These are phyloP conservation scores for Geopyxis carbonaria DNA, from an alignment of 495 filamentous ascomycete genomes.

Conservation along the genomic window DNA sequence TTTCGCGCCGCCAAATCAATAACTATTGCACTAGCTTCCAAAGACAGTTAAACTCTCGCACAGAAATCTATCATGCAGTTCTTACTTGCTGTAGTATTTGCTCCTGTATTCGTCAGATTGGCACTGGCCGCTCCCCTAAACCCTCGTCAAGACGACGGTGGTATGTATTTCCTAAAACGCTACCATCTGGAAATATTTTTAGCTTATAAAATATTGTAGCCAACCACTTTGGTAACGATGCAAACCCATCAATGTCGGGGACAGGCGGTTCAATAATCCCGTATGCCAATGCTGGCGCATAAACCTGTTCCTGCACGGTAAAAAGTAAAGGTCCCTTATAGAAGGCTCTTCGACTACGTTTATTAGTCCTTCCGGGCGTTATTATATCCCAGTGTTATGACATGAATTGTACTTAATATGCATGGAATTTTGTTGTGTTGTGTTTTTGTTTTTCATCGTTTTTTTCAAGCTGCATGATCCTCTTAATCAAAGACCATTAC, in stretches of 20 bases:
- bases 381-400: too few relatives aligned
- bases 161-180: too few relatives aligned
- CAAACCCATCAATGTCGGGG: slow-evolving; percentile 3
- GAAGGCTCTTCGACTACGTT: not conserved
- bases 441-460: not conserved
- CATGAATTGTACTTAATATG: too few relatives aligned
- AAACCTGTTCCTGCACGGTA: too few relatives aligned
- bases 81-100: too few relatives aligned
- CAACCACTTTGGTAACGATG: slow-evolving; percentile 3
- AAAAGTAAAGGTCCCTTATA: not conserved
- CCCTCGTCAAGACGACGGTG: not conserved
- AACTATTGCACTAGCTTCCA: too few relatives aligned
- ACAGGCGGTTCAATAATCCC: slow-evolving; percentile 1
- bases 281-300: not conserved
- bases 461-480: not conserved
- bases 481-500: too few relatives aligned
- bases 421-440: not conserved
- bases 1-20: too few relatives aligned
- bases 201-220: not conserved
- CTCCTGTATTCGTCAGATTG: not conserved
- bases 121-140: not conserved
- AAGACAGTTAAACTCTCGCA: too few relatives aligned
- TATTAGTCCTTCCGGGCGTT: not conserved
- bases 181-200: not conserved
- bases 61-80: too few relatives aligned